These are phyloP conservation scores for Leccinum uliginosum DNA, from an alignment of 768 basidiomycete genomes.

Conservation along the genomic window DNA sequence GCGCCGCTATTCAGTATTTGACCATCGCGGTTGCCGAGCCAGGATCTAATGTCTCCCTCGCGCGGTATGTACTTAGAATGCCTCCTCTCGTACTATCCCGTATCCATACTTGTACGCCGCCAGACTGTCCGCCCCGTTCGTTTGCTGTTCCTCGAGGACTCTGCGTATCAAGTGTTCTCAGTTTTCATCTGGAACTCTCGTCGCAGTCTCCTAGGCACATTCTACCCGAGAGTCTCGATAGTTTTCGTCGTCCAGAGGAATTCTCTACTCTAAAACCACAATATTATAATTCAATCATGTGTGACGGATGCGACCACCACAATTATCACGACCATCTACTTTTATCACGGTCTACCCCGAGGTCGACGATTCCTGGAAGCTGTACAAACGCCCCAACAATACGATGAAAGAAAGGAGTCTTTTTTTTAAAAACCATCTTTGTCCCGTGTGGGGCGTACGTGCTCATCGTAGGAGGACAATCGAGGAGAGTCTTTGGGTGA, in stretches of 20 bases:
- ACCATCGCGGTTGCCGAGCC: not conserved
- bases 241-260: not conserved
- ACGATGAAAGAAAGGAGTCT: too few relatives aligned
- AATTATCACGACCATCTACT: not conserved
- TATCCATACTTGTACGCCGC: too few relatives aligned
- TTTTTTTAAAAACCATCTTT: too few relatives aligned
- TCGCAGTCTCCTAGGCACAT: not conserved
- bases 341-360: not conserved
- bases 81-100: not conserved
- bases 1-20: not conserved
- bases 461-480: too few relatives aligned
- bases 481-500: too few relatives aligned
- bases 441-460: too few relatives aligned
- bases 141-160: not conserved
- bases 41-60: too few relatives aligned
- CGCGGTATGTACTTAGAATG: not conserved
- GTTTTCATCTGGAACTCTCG: not conserved
- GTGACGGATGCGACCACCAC: not conserved
- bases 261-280: not conserved
- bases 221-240: not conserved
- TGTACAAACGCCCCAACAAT: not conserved
- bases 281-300: not conserved
- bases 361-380: not conserved
- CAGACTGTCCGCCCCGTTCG: not conserved
- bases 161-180: not conserved